Conservation (phyloP, 306 rosid genomes). For the Prunus kanzakura region DNA sequence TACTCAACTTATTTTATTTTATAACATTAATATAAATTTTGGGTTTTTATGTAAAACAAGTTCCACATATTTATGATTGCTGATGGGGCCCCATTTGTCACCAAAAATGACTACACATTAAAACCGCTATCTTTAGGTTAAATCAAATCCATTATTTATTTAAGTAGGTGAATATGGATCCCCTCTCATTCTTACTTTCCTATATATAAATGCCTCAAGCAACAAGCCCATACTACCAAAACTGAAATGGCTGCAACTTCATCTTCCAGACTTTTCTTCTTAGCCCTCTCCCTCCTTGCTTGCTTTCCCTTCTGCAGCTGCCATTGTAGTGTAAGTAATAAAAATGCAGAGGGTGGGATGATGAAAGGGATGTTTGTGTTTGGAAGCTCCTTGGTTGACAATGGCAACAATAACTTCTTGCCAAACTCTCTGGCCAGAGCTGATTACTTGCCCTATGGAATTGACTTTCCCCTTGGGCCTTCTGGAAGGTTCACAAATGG, state of each 20-base stretch:
- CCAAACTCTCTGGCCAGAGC: slow-evolving; percentile 37
- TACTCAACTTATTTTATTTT: no score
- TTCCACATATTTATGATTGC: no score
- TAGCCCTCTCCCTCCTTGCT: slow-evolving; percentile 11
- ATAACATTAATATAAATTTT: no score
- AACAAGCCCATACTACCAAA: background rate
- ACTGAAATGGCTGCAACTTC: slow-evolving; percentile 1
- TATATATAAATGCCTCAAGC: background rate
- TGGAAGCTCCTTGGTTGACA: slow-evolving; percentile 54
- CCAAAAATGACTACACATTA: no score
- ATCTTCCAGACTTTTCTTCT: background rate
- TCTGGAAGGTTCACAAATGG: slow-evolving; percentile 55
- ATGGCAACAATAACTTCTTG: slow-evolving; percentile 50
- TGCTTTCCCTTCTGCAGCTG: background rate
- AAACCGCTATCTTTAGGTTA: no score
- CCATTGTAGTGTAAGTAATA: background rate
- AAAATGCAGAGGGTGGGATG: background rate
- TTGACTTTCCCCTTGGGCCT: slow-evolving; percentile 43
- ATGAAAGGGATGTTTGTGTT: slow-evolving; percentile 48
- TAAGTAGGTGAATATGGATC: no score
- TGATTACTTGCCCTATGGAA: slow-evolving; percentile 43
- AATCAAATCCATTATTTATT: no score
- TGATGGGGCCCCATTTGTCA: no score
- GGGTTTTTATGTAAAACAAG: no score
- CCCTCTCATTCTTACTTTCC: no score